Base-by-base conservation (phyloP, 805 yeast species). In the Nakazawaea holstii region DNA sequence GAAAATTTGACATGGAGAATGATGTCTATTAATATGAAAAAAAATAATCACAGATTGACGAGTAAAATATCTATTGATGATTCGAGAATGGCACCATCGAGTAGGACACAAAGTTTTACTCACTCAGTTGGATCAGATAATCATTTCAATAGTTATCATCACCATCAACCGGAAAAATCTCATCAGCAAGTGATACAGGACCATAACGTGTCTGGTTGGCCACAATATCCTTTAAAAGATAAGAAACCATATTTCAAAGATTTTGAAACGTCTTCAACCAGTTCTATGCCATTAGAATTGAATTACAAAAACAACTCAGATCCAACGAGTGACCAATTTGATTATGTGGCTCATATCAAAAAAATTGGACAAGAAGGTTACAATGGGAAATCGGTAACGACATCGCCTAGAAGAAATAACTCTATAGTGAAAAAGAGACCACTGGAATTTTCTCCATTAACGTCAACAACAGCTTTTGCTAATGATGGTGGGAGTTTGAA, bases 1-100 rank as follows among this genome's bases (percentile, higher is more conserved):
- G 88, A 86, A 58, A 90, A 90, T 60, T 64, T 89, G 46, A 82
- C 95, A 8, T 89, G 96, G 96, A 69, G 97, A 50, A 75, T 89
- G 79, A 84, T 89, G 91, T 78, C 74, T 39, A 68, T 84, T 54
- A 73, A 66, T 49, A 45, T 60, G 33, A 52, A 51, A 40, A 41
- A 49, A 20, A 40, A 42, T 17, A 36, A 37, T 15, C 7, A 29
- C 10, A 30, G 20, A 26, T 8, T 45, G 10, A 45, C 48, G 10
- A 45, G 24, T 17, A 27, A 30, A 24, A 40, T 46, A 9, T 36
- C 49, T 7, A 46, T 41, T 2, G 38, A 41, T 15, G 44, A 37
- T 8, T 24, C 29, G 3, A 37, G 20, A 14, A 20, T 10, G 15
- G 20, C 24, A 4, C 11, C 38, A 5, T 20, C 24, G 24, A 30